A percentile compares a stretch with the other conserved stretches of the same genome.
Evolutionary conservation across 2,329 filamentous ascomycete species (phyloP).

Genomic region (Alternaria tenuissima): DNA sequence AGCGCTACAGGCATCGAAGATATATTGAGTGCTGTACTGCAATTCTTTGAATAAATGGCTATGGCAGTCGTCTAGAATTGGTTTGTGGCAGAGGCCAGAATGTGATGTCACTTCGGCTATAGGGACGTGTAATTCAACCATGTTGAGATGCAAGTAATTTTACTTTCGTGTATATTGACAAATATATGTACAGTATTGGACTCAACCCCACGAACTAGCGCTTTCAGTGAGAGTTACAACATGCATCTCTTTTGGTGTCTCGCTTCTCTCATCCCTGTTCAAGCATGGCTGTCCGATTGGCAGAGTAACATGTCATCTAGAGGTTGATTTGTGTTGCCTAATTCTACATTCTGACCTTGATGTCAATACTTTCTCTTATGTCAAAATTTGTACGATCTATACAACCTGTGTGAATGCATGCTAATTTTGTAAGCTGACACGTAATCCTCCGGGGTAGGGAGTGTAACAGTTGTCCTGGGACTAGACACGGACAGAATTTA

Average conservation of each 20-base stretch:
- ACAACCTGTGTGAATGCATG: neutral
- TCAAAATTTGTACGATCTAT: neutral
- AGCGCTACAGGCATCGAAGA: no score
- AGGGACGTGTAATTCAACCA: neutral
- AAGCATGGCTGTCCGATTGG: neutral
- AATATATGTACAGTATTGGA: neutral
- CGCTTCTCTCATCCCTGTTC: no score
- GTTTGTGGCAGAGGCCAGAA: neutral
- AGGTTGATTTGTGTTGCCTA: no score
- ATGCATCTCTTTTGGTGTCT: neutral
- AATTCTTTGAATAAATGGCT: neutral
- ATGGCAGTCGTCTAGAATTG: neutral
- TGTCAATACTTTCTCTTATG: neutral
- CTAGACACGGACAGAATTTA: neutral
- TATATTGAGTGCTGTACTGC: no score
- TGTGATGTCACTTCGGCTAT: neutral
- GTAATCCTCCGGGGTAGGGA: rapidly evolving
- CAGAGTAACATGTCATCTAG: no score
- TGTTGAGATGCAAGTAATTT: neutral
- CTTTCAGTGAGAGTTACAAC: neutral
- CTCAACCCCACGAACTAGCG: neutral
- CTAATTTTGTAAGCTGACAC: neutral
- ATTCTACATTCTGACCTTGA: no score
- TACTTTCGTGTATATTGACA: no score
- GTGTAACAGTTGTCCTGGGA: neutral